A percentile compares a stretch with the other conserved stretches of the same genome.
These are phyloP conservation scores for Phytophthora cajani DNA, from an alignment of 352 stramenopile species.

Conservation along the genomic window DNA sequence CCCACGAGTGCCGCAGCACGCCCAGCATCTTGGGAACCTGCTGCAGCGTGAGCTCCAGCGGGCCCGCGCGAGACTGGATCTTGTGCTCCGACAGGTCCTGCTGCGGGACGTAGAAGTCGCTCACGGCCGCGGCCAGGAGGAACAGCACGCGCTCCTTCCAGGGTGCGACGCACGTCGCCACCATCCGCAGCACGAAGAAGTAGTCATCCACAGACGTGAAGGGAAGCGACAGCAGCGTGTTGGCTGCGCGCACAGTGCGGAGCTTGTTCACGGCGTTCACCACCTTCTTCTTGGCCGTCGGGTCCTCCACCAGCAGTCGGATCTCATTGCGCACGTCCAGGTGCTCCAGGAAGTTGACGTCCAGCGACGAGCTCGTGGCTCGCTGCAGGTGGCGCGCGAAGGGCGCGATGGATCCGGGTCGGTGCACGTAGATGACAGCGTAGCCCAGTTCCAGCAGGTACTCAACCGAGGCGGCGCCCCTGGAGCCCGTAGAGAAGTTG, in stretches of 20 bases:
- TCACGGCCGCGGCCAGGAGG: slow-evolving; percentile 97
- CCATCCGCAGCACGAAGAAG: slow-evolving; percentile 91
- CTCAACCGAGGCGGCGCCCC: slow-evolving; percentile 86
- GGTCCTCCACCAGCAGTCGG: slow-evolving; percentile 43
- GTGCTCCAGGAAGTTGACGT: slow-evolving; percentile 78
- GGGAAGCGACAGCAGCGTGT: slow-evolving; percentile 84
- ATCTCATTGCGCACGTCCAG: slow-evolving; percentile 43
- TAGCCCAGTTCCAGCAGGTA: slow-evolving; percentile 95
- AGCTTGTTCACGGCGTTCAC: slow-evolving; percentile 64
- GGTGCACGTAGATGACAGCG: slow-evolving; percentile 96
- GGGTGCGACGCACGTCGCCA: slow-evolving; percentile 66
- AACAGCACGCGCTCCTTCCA: slow-evolving; percentile 87
- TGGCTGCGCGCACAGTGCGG: slow-evolving; percentile 38
- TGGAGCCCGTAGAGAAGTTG: slow-evolving; percentile 97
- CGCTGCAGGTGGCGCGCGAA: slow-evolving; percentile 83
- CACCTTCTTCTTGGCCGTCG: slow-evolving; percentile 48
- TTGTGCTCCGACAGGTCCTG: slow-evolving; percentile 94
- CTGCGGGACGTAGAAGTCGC: slow-evolving; percentile 97
- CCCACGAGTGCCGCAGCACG: slow-evolving; percentile 91
- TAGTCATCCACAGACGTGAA: slow-evolving; percentile 98
- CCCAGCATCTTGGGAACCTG: slow-evolving; percentile 97
- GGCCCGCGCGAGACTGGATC: slow-evolving; percentile 93
- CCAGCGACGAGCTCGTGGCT: slow-evolving; percentile 57
- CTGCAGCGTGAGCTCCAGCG: slow-evolving; percentile 86
- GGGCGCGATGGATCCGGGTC: slow-evolving; percentile 84